These are phyloP conservation scores for Nepenthes gracilis DNA, from an alignment of 148 eudicot species.

Conservation along the genomic window DNA sequence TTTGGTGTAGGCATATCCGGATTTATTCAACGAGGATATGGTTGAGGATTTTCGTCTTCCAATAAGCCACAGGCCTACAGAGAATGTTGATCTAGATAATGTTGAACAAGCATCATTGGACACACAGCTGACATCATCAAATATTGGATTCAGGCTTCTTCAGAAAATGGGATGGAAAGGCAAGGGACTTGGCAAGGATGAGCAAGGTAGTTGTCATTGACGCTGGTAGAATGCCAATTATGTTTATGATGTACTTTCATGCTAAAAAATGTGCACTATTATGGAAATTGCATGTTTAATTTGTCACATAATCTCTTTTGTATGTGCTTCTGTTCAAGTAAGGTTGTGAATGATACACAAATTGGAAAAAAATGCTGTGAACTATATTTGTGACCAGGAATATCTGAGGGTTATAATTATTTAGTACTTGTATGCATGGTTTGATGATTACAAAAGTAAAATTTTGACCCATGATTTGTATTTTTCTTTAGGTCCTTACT, in stretches of 20 bases:
- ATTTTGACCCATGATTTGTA: too few relatives aligned
- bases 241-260: neutral
- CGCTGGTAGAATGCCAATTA: neutral
- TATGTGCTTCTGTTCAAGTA: too few relatives aligned
- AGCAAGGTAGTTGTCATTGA: conserved; percentile 51
- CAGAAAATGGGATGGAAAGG: conserved; percentile 99
- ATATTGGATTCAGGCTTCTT: conserved; percentile 81
- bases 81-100: conserved; percentile 73
- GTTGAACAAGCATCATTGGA: conserved; percentile 94
- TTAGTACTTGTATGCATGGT: too few relatives aligned
- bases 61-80: conserved; percentile 71
- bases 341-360: too few relatives aligned
- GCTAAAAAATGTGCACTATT: too few relatives aligned
- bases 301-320: too few relatives aligned
- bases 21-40: conserved; percentile 43
- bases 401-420: too few relatives aligned
- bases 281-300: too few relatives aligned
- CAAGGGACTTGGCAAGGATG: conserved; percentile 87
- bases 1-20: conserved; percentile 28
- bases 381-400: too few relatives aligned
- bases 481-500: too few relatives aligned
- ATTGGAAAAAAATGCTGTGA: too few relatives aligned
- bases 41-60: conserved; percentile 74
- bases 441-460: too few relatives aligned
- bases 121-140: conserved; percentile 69